Evolutionary conservation across 257 asterid species (phyloP).

Genomic region (Salvia rosmarinus): DNA sequence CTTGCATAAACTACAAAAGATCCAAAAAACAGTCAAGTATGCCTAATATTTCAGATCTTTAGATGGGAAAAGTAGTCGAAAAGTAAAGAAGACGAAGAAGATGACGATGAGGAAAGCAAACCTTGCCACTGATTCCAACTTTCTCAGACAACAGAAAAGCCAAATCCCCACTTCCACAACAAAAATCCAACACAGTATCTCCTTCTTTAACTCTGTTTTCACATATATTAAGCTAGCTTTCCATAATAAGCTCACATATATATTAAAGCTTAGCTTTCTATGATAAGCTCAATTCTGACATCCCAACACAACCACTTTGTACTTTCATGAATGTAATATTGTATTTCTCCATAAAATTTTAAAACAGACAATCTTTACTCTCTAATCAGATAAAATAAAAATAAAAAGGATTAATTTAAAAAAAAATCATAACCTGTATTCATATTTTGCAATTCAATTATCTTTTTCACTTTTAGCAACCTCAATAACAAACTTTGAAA

Average conservation of each 20-base stretch:
- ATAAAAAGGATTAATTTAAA: background rate
- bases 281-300: conserved; percentile 11
- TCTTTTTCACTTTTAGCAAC: background rate
- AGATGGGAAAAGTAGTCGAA: background rate
- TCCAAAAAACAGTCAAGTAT: background rate
- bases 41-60: background rate
- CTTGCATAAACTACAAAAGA: conserved; percentile 10
- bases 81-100: background rate
- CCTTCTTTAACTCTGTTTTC: conserved; percentile 73
- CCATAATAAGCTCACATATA: conserved; percentile 24
- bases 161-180: conserved; percentile 96
- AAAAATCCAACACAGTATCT: conserved; percentile 74
- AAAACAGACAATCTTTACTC: background rate
- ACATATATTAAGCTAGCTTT: conserved; percentile 15
- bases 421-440: background rate
- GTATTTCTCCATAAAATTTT: background rate
- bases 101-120: conserved; percentile 34
- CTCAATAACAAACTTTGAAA: background rate
- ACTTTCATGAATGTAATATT: background rate
- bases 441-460: background rate
- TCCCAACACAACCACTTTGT: background rate
- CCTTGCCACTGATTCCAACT: conserved; percentile 81
- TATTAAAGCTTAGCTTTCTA: conserved; percentile 9
- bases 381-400: background rate
- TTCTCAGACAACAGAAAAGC: conserved; percentile 76